A percentile compares a stretch with the other conserved stretches of the same genome.
Conservation (phyloP, 163 green algal genomes). For the Scenedesmus sp. region DNA sequence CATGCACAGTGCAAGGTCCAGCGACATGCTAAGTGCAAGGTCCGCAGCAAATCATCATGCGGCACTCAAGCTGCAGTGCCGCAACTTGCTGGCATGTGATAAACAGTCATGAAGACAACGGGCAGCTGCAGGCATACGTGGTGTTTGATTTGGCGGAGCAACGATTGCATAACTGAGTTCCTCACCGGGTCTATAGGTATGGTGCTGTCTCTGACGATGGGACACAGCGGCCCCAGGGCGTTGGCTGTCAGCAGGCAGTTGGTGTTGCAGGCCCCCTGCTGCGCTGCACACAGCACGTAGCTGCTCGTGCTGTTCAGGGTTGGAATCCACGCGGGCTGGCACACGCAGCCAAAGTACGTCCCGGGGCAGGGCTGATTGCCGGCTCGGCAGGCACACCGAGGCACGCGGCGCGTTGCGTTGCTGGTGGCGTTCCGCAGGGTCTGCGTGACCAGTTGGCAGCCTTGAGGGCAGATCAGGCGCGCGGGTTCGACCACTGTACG, state of each 20-base stretch:
- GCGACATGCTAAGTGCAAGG: too few relatives aligned
- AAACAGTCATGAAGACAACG: too few relatives aligned
- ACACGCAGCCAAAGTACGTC: conserved; percentile 12
- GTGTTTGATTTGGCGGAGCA: too few relatives aligned
- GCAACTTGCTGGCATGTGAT: not conserved
- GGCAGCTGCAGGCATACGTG: too few relatives aligned
- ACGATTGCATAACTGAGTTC: too few relatives aligned
- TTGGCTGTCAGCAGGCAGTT: not conserved
- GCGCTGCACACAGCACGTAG: conserved; percentile 15
- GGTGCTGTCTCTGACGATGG: conserved; percentile 20
- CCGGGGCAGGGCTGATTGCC: conserved; percentile 47
- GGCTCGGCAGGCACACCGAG: conserved; percentile 21
- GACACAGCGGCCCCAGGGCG: conserved; percentile 34
- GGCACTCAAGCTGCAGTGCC: not conserved
- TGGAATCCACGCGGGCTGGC: conserved; percentile 8
- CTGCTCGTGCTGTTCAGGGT: not conserved
- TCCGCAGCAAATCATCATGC: too few relatives aligned
- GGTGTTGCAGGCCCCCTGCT: not conserved
- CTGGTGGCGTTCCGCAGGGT: conserved; percentile 25
- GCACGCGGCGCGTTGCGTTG: conserved; percentile 1
- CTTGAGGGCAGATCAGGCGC: conserved; percentile 9
- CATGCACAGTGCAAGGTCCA: too few relatives aligned
- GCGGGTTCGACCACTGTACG: conserved; percentile 21
- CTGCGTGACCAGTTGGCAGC: conserved; percentile 32
- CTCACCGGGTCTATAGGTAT: not conserved